Evolutionary conservation across 2,329 filamentous ascomycete genomes (phyloP), one percentile per base, ranked within the genome.

Genomic region (Colletotrichum navitas): DNA sequence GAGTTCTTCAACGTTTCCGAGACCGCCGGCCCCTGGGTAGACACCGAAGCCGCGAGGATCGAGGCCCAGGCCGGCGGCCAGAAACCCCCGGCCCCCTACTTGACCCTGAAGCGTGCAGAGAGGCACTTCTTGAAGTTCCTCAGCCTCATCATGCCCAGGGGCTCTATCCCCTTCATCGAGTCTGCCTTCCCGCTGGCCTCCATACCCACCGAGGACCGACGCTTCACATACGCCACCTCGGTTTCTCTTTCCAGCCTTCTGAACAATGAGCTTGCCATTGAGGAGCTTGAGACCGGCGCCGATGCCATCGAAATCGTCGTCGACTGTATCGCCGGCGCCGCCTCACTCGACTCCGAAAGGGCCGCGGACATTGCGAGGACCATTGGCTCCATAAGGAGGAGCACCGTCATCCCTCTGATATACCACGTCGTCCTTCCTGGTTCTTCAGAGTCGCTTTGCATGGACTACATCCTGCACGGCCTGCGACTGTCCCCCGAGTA

Each of bases 1-100:
- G 92, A 94, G 77, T 95, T 94, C 78, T 94, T 90, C 83, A 94
- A 94, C 75, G 83, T 93, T 21, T 91, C 91, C 2, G 91, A 93
- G 76, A 77, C 36, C 65, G 79, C 55, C 63, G 74, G 65, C 29
- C 58, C 63, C 5, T 64, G 55, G 61, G 29, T 71, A n/a, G 66
- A 72, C 29, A 70, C 65, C 56, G 72, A 56, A 34, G 60, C 63
- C 41, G 70, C 65, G 29, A 72, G 63, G 21, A 61, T 47, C 60
- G 66, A 66, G n/a, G 66, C 74, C 12, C 70, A 70, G 18, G 41
- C 72, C 21, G 73, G 78, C 8, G 81, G 81, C 63, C 79, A 80
- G 68, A 79, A 82, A 63, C 81, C 82, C 1, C 83, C 85, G 0
- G 87, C 89, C 2, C 89, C 90, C 0, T 92, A 92, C 74, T 80